Base-by-base conservation (phyloP, 352 stramenopile genomes). In the Aphanomyces invadans region DNA sequence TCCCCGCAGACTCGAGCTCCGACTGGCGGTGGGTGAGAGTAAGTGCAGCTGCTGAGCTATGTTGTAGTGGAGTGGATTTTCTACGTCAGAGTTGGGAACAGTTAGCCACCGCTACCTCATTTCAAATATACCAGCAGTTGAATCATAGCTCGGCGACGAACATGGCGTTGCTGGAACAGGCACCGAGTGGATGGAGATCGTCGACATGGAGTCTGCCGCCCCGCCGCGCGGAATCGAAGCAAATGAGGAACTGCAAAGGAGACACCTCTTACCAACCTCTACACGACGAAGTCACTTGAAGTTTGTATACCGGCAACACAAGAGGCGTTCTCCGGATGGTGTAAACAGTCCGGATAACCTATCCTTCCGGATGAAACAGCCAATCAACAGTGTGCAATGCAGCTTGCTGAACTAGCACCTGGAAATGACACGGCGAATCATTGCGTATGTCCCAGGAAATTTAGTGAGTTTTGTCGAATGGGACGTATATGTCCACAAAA, bases 151-250 rank as follows among this genome's bases (percentile, higher is more conserved):
- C 36, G 23, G 23, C 28, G 33, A 21, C 36, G 45, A 7, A 36
- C n/a, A n/a, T n/a, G 12, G 17, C 31, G n/a, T 60, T 44, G 31
- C 23, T 21, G 60, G 46, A 25, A 67, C n/a, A 17, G 26, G 48
- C 28, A 67, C 19, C 42, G 60, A 44, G 4, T 57, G 38, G 60
- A 59, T 42, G 60, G 57, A 67, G 38, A 51, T 59, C 42, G 60
- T 67, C 26, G 60, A 28, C 60, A 67, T 67, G 46, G 46, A 29
- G 10, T 23, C n/a, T 0, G n/a, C 46, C 10, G 46, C 46, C 10
- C 26, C 21, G 7, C 12, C 11, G 21, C 28, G 5, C 38, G 11
- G 10, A 9, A 15, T 28, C 7, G 21, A 23, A 3, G 19, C 19
- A 17, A 32, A 65, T 51, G 28, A 65, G 42, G 17, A 65, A 65